Conservation (phyloP, 805 yeast genomes). For the Priceomyces haplophilus region DNA sequence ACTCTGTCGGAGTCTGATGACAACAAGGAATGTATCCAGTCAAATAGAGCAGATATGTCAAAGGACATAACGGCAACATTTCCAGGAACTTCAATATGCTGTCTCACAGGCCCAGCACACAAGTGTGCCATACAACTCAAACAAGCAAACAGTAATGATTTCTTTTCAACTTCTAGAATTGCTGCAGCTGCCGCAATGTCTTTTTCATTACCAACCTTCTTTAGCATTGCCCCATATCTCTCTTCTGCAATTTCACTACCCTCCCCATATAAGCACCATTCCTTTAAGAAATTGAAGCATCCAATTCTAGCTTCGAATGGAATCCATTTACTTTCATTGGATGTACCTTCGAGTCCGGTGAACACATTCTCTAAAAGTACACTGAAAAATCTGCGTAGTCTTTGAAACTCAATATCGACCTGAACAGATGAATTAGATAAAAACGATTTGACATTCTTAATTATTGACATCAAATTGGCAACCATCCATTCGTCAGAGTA, state of each 20-base stretch:
- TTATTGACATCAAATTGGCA: conserved; percentile 55
- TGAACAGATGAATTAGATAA: conserved; percentile 58
- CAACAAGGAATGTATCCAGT: conserved; percentile 80
- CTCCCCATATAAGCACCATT: conserved; percentile 93
- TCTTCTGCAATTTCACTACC: conserved; percentile 57
- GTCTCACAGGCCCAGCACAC: conserved; percentile 69
- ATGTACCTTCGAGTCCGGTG: conserved; percentile 45
- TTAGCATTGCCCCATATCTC: conserved; percentile 59
- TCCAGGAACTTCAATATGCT: conserved; percentile 40
- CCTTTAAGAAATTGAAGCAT: conserved; percentile 77
- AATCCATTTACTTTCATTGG: conserved; percentile 51
- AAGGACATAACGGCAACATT: conserved; percentile 58
- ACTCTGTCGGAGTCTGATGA: conserved; percentile 55
- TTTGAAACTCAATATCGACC: conserved; percentile 65
- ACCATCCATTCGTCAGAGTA: conserved; percentile 68
- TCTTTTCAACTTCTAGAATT: conserved; percentile 74
- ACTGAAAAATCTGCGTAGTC: conserved; percentile 78
- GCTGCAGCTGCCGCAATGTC: conserved; percentile 58
- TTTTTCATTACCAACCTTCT: conserved; percentile 35
- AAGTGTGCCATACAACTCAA: conserved; percentile 82
- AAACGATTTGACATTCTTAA: conserved; percentile 61
- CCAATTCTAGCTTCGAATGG: conserved; percentile 84
- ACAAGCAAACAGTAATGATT: conserved; percentile 65
- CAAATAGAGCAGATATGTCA: conserved; percentile 62
- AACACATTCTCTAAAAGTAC: conserved; percentile 77